A percentile compares a stretch with the other conserved stretches of the same genome.
phyloP scores from a whole-genome alignment of 352 stramenopile genomes.

The Phytophthora melonis region DNA sequence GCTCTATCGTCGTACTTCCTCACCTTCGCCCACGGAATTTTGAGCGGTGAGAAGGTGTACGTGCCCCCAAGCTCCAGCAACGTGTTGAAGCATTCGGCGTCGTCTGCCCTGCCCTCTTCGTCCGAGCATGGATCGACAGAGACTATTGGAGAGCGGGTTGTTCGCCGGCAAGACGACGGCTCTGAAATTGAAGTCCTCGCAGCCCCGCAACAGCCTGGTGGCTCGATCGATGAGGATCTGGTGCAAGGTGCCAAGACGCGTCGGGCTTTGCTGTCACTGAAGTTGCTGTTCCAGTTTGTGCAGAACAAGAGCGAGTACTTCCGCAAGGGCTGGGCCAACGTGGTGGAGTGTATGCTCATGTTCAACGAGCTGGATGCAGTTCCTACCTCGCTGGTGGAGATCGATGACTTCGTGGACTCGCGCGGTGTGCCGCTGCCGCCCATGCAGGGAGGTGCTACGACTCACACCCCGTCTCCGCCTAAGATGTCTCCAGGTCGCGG shows the following conservation, averaged over 20 bases:
- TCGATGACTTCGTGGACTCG: constrained; percentile 90
- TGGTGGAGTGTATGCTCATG: constrained; percentile 89
- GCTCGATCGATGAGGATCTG: constrained; percentile 58
- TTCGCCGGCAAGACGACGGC: constrained; percentile 43
- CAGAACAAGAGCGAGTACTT: constrained; percentile 84
- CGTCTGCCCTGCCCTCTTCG: constrained; percentile 14
- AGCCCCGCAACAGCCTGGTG: constrained; percentile 21
- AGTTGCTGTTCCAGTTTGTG: constrained; percentile 88
- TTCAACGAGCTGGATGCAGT: constrained; percentile 90
- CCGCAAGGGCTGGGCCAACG: constrained; percentile 80
- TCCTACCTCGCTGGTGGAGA: constrained; percentile 88
- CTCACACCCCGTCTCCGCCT: constrained; percentile 38
- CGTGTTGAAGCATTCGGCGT: constrained; percentile 30
- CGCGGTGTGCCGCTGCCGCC: constrained; percentile 82
- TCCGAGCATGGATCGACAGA: constrained; percentile 26
- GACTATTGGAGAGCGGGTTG: constrained; percentile 38
- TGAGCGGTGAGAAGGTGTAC: constrained; percentile 88
- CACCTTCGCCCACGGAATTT: constrained; percentile 83
- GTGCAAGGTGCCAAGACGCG: constrained; percentile 79
- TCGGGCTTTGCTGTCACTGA: constrained; percentile 77
- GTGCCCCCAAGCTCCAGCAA: constrained; percentile 56
- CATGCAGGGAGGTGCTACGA: constrained; percentile 53
- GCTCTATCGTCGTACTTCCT: constrained; percentile 85
- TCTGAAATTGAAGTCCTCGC: constrained; percentile 55
- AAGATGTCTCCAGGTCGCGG: constrained; percentile 41